Conservation (phyloP, 495 filamentous ascomycete genomes). For the Cryomyces antarcticus region DNA sequence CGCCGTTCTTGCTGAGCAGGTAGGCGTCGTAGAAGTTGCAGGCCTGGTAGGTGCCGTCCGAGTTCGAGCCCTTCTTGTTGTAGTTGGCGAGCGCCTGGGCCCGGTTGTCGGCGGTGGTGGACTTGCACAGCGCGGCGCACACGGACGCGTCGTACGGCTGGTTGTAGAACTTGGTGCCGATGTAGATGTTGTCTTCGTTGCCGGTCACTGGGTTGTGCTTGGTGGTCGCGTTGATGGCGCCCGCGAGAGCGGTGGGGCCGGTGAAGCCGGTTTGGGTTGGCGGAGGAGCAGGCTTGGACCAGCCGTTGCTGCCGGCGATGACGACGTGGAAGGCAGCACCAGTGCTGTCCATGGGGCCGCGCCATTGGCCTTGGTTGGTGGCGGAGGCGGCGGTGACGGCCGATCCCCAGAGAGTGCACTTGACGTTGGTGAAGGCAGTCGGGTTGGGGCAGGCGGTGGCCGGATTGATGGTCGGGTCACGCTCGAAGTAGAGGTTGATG, state of each 20-base stretch:
- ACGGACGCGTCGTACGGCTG: neutral
- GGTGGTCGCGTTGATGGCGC: slow-evolving; percentile 3
- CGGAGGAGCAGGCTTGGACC: neutral
- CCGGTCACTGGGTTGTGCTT: neutral
- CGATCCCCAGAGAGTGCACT: slow-evolving; percentile 7
- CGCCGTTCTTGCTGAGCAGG: slow-evolving; percentile 22
- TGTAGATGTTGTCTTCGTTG: neutral
- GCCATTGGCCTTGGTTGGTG: slow-evolving; percentile 6
- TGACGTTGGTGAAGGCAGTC: slow-evolving; percentile 3
- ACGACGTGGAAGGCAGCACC: slow-evolving; percentile 6
- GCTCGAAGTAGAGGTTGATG: slow-evolving; percentile 10
- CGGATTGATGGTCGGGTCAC: slow-evolving; percentile 5
- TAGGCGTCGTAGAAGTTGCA: slow-evolving; percentile 28
- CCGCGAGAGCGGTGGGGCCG: slow-evolving; percentile 1
- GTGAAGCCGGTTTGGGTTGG: slow-evolving; percentile 1
- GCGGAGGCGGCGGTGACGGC: slow-evolving; percentile 2
- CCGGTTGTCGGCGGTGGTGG: neutral
- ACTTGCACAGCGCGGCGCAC: neutral
- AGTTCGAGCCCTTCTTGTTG: neutral
- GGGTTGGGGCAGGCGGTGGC: slow-evolving; percentile 6
- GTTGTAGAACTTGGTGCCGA: slow-evolving; percentile 1
- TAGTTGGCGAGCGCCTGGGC: neutral
- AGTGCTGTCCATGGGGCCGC: neutral
- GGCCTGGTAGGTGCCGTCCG: neutral
- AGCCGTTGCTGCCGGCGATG: slow-evolving; percentile 4